These are phyloP conservation scores for Sordariomycetes sp. DNA, from an alignment of 2,329 filamentous ascomycete genomes.

Conservation along the genomic window DNA sequence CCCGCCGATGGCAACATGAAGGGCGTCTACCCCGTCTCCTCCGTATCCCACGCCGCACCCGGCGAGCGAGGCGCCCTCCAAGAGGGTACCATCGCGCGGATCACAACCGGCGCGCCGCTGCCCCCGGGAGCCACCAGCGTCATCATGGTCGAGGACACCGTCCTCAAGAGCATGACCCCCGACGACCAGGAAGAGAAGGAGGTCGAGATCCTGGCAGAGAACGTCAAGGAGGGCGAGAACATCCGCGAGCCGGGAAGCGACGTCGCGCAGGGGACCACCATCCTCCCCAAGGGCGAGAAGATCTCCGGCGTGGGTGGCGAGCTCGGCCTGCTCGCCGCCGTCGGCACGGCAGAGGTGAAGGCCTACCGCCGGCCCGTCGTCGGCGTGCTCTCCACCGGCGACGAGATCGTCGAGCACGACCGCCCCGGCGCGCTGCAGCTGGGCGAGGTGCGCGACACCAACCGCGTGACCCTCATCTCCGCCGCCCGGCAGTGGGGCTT, in stretches of 20 bases:
- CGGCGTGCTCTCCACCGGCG: slow-evolving; percentile 85
- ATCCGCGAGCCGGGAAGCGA: slow-evolving; percentile 88
- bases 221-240: slow-evolving; percentile 69
- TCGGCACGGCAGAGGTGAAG: slow-evolving; percentile 60
- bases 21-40: slow-evolving; percentile 76
- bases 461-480: slow-evolving; percentile 76
- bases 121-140: slow-evolving; percentile 84
- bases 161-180: slow-evolving; percentile 62
- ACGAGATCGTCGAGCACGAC: slow-evolving; percentile 78
- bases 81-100: slow-evolving; percentile 70
- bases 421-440: slow-evolving; percentile 50
- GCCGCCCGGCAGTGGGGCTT: slow-evolving; percentile 67
- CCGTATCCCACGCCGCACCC: slow-evolving; percentile 76
- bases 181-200: slow-evolving; percentile 79
- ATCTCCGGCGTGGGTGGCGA: slow-evolving; percentile 84
- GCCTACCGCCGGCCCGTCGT: slow-evolving; percentile 70
- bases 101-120: slow-evolving; percentile 89
- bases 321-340: slow-evolving; percentile 78
- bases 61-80: slow-evolving; percentile 47
- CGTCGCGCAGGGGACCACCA: slow-evolving; percentile 54
- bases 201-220: slow-evolving; percentile 71
- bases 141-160: slow-evolving; percentile 85
- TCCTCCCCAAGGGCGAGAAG: slow-evolving; percentile 69
- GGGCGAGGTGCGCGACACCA: slow-evolving; percentile 89
- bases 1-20: slow-evolving; percentile 53